Evolutionary conservation across 1,284 basidiomycete genomes (phyloP).

Genomic region (Pulchroboletus neoregius): DNA sequence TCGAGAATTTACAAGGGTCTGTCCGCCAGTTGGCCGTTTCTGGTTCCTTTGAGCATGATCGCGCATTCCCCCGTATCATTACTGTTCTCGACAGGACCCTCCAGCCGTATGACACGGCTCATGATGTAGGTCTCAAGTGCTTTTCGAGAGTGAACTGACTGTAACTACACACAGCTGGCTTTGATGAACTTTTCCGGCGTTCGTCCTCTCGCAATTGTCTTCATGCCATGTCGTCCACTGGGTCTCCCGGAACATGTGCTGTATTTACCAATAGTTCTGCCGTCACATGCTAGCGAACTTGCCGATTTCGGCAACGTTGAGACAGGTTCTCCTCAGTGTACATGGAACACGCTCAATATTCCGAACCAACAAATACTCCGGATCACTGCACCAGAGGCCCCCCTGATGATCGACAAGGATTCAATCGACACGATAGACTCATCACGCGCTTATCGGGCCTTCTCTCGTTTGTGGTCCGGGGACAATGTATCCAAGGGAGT

Average conservation of each 20-base stretch:
- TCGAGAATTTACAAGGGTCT: constrained; percentile 23
- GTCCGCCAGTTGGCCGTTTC: constrained; percentile 22
- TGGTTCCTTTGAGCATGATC: constrained; percentile 22
- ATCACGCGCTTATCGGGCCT: constrained; percentile 40
- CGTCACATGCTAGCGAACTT: constrained; percentile 31
- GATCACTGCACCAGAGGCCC: constrained; percentile 33
- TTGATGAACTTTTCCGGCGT: constrained; percentile 35
- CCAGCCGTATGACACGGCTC: constrained; percentile 28
- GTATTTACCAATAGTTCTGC: constrained; percentile 55
- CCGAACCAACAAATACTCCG: constrained; percentile 41
- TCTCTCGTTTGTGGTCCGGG: constrained; percentile 43
- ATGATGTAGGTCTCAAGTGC: constrained; percentile 45
- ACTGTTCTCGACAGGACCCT: constrained; percentile 53
- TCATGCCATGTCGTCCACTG: constrained; percentile 48
- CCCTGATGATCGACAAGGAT: constrained; percentile 45
- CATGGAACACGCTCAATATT: constrained; percentile 48
- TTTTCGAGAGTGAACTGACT: constrained; percentile 38
- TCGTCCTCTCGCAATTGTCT: constrained; percentile 63
- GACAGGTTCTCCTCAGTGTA: constrained; percentile 39
- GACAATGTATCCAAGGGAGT: constrained; percentile 37
- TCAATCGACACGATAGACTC: constrained; percentile 43
- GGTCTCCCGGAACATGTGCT: constrained; percentile 49
- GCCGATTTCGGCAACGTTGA: constrained; percentile 31
- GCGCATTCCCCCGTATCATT: constrained; percentile 36
- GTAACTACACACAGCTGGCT: constrained; percentile 43